phyloP scores from a whole-genome alignment of 345 rosid genomes.

The Adansonia digitata region DNA sequence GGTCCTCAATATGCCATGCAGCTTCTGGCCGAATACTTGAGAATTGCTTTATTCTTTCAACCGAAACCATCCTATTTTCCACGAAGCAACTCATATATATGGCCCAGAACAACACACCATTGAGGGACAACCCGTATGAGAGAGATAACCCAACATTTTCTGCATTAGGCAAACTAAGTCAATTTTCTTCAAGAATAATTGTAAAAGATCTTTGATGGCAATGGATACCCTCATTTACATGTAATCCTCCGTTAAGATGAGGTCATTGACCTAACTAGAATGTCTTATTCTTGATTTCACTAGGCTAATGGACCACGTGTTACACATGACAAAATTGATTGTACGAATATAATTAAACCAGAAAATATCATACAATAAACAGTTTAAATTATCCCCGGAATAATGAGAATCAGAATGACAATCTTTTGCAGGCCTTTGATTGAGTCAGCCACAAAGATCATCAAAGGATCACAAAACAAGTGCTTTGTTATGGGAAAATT shows the following conservation, averaged over 20 bases:
- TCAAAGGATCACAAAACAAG: neutral
- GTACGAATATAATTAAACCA: too few relatives aligned
- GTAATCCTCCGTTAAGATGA: neutral
- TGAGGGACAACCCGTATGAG: constrained; percentile 88
- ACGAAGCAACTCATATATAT: constrained; percentile 82
- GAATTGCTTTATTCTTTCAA: constrained; percentile 91
- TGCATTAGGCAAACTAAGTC: constrained; percentile 25
- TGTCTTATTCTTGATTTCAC: neutral
- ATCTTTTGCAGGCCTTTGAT: neutral
- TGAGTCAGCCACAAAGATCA: neutral
- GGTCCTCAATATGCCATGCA: constrained; percentile 59
- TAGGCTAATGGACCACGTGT: too few relatives aligned
- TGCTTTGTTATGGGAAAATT: neutral
- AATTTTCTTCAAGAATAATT: neutral
- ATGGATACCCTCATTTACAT: neutral
- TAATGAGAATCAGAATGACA: neutral
- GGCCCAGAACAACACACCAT: constrained; percentile 69
- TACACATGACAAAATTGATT: too few relatives aligned
- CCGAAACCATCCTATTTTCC: constrained; percentile 88
- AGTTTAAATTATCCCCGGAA: neutral
- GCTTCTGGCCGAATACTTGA: constrained; percentile 76
- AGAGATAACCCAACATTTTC: constrained; percentile 88
- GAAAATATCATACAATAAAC: neutral
- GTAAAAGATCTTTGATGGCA: neutral
- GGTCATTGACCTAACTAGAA: neutral